These are phyloP conservation scores for Euphorbia lathyris DNA, from an alignment of 345 rosid species.

Conservation along the genomic window DNA sequence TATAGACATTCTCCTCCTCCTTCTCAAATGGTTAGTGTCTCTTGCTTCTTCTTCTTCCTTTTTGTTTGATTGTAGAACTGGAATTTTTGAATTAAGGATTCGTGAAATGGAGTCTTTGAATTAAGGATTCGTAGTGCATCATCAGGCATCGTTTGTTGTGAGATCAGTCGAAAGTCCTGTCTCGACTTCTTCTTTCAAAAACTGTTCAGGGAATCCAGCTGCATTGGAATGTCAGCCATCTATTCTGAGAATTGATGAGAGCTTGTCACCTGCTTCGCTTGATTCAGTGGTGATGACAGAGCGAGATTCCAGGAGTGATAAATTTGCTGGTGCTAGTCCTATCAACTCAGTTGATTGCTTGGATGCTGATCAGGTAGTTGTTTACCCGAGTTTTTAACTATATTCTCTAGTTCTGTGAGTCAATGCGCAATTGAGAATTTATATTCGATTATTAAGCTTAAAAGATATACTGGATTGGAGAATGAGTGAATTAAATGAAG, in stretches of 20 bases:
- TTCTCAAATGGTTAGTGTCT: conserved; percentile 53
- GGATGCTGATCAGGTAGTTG: conserved; percentile 78
- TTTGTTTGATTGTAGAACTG: neutral
- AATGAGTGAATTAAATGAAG: neutral
- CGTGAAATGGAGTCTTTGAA: neutral
- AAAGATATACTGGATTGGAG: neutral
- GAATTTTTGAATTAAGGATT: no score
- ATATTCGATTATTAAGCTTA: no score
- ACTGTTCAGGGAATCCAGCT: conserved; percentile 38
- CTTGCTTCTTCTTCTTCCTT: neutral
- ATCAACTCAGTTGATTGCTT: conserved; percentile 76
- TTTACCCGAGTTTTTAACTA: neutral
- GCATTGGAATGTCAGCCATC: conserved; percentile 51
- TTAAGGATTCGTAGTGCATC: conserved; percentile 8
- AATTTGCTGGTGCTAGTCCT: conserved; percentile 54
- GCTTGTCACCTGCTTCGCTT: conserved; percentile 76
- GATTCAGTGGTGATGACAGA: conserved; percentile 83
- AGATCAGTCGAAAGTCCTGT: conserved; percentile 65
- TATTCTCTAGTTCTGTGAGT: neutral
- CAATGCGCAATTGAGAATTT: no score
- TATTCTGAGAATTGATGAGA: conserved; percentile 63
- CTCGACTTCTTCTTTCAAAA: conserved; percentile 53
- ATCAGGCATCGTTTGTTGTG: conserved; percentile 50
- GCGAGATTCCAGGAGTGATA: conserved; percentile 55
- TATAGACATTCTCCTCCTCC: conserved; percentile 63